Percentiles rank a stretch among this genome's conserved stretches.
These are phyloP conservation scores for Gossypium trilobum DNA, from an alignment of 441 rosid genomes.

Conservation along the genomic window DNA sequence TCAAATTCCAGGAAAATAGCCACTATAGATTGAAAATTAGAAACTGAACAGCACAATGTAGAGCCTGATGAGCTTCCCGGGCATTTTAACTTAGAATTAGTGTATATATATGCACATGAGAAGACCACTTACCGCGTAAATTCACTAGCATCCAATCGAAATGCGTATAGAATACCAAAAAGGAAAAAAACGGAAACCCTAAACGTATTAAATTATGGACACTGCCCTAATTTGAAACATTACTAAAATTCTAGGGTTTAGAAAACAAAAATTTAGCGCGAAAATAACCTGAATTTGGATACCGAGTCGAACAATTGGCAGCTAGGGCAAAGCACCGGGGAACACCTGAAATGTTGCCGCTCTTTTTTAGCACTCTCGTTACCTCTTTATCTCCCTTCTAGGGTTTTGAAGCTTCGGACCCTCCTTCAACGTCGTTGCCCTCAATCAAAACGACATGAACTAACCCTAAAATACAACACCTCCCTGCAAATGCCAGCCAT, in stretches of 20 bases:
- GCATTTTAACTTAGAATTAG: conserved; percentile 9
- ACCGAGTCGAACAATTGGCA: conserved; percentile 22
- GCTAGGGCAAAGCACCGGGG: conserved; percentile 38
- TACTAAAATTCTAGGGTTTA: conserved; percentile 46
- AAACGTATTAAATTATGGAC: conserved; percentile 14
- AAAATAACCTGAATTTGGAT: conserved; percentile 50
- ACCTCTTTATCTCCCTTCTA: conserved; percentile 39
- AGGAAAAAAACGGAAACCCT: conserved; percentile 21
- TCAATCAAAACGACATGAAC: conserved; percentile 24
- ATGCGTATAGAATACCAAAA: conserved; percentile 20
- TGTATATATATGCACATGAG: conserved; percentile 18
- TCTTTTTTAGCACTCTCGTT: neutral
- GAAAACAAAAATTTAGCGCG: conserved; percentile 7
- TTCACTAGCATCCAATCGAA: conserved; percentile 20
- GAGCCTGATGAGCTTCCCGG: conserved; percentile 12
- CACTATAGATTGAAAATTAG: conserved; percentile 20
- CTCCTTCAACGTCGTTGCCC: conserved; percentile 5
- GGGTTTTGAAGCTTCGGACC: conserved; percentile 33
- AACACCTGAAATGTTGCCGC: conserved; percentile 19
- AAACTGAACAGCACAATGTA: conserved; percentile 14
- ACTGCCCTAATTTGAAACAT: conserved; percentile 25
- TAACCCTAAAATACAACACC: conserved; percentile 18
- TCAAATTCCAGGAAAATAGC: neutral
- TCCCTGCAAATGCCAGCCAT: conserved; percentile 27
- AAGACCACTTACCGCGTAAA: conserved; percentile 14